A percentile compares a stretch with the other conserved stretches of the same genome.
Evolutionary conservation across 345 rosid genomes (phyloP).

Genomic region (Dipteronia sinensis): DNA sequence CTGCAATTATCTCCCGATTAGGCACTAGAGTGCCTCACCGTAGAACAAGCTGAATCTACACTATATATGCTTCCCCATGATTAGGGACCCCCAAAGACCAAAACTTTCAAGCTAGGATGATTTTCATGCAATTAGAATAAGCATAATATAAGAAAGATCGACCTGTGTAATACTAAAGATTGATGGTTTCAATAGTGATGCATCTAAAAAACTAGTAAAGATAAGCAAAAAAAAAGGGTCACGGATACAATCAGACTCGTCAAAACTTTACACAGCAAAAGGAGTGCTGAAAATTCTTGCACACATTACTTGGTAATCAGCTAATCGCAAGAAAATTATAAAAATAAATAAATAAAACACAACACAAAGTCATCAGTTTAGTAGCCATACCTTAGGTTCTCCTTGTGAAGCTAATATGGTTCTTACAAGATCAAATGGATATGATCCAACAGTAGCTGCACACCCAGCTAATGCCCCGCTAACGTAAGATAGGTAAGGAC

Average conservation of each 20-base stretch:
- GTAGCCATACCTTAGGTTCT: constrained; percentile 79
- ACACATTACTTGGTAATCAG: neutral
- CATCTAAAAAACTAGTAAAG: neutral
- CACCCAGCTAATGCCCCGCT: constrained; percentile 96
- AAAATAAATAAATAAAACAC: neutral
- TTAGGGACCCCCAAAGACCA: neutral
- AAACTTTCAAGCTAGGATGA: neutral
- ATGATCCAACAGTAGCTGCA: constrained; percentile 97
- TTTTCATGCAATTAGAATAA: neutral
- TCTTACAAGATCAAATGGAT: constrained; percentile 94
- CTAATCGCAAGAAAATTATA: neutral
- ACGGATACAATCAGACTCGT: neutral
- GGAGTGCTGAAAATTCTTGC: neutral
- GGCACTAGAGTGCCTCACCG: neutral
- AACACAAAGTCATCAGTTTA: neutral
- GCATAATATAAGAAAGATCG: neutral
- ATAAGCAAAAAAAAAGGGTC: neutral
- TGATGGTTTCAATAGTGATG: neutral
- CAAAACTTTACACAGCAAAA: neutral
- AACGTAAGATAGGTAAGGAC: constrained; percentile 77
- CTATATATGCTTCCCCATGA: neutral
- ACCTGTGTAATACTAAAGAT: neutral
- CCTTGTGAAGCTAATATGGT: constrained; percentile 96
- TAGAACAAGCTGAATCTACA: neutral
- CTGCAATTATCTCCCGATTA: neutral